Evolutionary conservation across 768 basidiomycete species (phyloP), one percentile per base, ranked within the genome.

Genomic region (Kwoniella heveanensis): DNA sequence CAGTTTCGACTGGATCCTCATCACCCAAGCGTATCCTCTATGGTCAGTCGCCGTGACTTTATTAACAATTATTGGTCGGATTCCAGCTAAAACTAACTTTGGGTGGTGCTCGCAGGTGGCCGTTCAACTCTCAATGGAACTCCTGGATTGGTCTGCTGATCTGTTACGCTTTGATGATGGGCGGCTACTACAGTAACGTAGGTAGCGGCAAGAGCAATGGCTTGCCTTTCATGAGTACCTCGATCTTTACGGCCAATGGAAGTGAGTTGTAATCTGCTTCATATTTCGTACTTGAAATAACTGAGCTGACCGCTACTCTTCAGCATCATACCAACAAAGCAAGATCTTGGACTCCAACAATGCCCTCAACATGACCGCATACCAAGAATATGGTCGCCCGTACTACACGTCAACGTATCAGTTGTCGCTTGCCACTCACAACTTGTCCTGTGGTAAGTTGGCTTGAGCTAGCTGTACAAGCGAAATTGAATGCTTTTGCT

Each of bases 1-100:
- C 44, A 86, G 82, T 65, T 78, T 88, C 15, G 87, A 88, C 69
- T 88, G 86, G 84, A 85, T 84, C 6, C 78, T 86, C 22, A 85
- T 86, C 64, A 83, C 83, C 1, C 85, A 86, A 70, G 85, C 85
- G 3, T 82, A 77, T 50, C 85, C 85, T 0, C 77, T 86, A 6
- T 83, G 84, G n/a, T 49, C 13, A 49, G 48, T 49, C 19, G 48
- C 13, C 17, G 48, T 22, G 12, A 19, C 13, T 21, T 15, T 49
- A 19, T 15, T 21, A 22, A 19, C 17, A 19, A 22, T 21, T 22
- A 6, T 25, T 5, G 21, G 22, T 22, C 19, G 17, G 48, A 21
- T 36, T 36, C 32, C 13, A 6, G 13, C 32, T 36, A 6, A 7
- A 7, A 13, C 32, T 36, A 13, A 36, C 32, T 36, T 36, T 6